phyloP scores from a whole-genome alignment of 2,329 filamentous ascomycete species.

The Colletotrichum spaethianum region DNA sequence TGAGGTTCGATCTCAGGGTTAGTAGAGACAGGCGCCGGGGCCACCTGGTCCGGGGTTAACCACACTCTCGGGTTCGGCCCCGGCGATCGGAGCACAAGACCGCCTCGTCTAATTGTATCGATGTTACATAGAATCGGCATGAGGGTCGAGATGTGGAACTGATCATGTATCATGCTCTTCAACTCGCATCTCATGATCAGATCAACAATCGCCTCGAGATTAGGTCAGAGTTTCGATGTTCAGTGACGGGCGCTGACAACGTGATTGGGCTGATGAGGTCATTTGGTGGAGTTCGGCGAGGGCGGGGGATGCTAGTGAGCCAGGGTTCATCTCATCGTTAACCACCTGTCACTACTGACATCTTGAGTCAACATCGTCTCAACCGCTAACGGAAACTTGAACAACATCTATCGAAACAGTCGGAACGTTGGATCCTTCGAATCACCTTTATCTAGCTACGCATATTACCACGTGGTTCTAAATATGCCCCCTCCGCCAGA shows the following conservation, averaged over 20 bases:
- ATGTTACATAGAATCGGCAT: not conserved
- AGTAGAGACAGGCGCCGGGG: not conserved
- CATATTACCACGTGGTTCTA: not conserved
- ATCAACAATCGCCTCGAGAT: not conserved
- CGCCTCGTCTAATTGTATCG: not conserved
- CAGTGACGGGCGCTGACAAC: not conserved
- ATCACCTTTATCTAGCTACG: not conserved
- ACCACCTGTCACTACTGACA: not conserved
- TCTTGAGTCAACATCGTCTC: not conserved
- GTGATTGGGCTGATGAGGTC: conserved; percentile 7
- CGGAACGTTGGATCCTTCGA: not conserved
- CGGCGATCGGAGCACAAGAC: not conserved
- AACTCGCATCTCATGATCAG: not conserved
- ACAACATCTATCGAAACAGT: too few species aligned
- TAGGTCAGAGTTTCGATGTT: not conserved
- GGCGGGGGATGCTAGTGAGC: not conserved
- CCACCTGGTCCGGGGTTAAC: not conserved
- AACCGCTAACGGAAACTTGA: not conserved
- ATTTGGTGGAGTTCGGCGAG: conserved; percentile 9
- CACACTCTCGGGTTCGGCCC: conserved; percentile 1
- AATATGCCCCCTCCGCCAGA: conserved; percentile 46
- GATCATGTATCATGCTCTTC: not conserved
- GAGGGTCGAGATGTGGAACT: too few species aligned
- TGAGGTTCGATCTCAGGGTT: not conserved
- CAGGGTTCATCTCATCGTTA: not conserved